Base-by-base conservation (phyloP, 2,329 filamentous ascomycete species). In the Colletotrichum sublineola region DNA sequence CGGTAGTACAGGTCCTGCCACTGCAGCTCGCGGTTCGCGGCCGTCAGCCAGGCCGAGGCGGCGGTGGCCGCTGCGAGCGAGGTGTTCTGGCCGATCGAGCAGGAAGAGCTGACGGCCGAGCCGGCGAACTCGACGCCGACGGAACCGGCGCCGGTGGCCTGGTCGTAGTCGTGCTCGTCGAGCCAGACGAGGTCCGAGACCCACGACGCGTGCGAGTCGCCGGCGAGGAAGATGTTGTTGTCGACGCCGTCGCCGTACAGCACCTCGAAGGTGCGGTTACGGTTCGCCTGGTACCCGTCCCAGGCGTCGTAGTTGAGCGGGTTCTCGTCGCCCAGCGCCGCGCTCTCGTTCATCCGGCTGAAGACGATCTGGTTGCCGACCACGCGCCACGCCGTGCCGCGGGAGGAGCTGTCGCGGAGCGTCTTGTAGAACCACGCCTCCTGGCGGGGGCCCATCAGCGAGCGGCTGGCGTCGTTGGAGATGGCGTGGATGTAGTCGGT, bases 1-100 rank as follows among this genome's bases (percentile, higher is more conserved):
- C 92, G 86, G 80, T 94, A 94, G 79, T 92, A 94, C 9, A 90
- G 80, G 69, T 94, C 92, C 75, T 91, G 89, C 92, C 92, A 94
- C 77, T 93, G 90, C 58, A 94, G 83, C 79, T 92, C 90, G 0
- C 84, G 81, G 79, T 93, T 94, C 31, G 75, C 84, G 7, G 8
- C 69, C 5, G 68, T 71, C 24, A 73, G 38, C 63, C 57, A 70
- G 0, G 67, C 38, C 1, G 57, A 55, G 15, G 52, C 63, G 3
- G 36, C 38, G 4, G 53, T 48, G 1, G 71, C 68, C 6, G 33
- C 36, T 8, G 36, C 68, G n/a, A 67, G 18, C 20, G 71, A 38
- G 29, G 42, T 33, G 0, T 71, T 73, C 2, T 71, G 68, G 18
- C 71, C 71, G 5, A 48, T 52, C 1, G 68, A 63, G 46, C 50